These are phyloP conservation scores for Phytophthora pluvialis DNA, from an alignment of 352 stramenopile species.

Conservation along the genomic window DNA sequence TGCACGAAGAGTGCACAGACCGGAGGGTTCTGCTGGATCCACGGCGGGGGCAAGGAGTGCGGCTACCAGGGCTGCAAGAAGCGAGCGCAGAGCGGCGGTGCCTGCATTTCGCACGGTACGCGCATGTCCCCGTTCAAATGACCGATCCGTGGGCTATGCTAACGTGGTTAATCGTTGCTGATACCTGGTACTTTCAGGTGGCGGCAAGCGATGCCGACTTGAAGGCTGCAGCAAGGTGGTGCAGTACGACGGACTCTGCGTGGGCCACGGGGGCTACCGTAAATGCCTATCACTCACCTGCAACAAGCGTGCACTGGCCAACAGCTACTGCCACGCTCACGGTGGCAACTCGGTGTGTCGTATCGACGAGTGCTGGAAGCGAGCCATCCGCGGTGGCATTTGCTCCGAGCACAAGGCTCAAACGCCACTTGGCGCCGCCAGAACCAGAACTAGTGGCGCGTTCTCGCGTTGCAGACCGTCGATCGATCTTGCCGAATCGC, in stretches of 20 bases:
- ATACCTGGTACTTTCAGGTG: conserved; percentile 29
- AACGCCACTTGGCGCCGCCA: background rate
- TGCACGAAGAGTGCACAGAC: conserved; percentile 52
- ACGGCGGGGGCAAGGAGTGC: conserved; percentile 71
- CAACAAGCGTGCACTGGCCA: conserved; percentile 50
- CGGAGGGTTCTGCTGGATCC: conserved; percentile 54
- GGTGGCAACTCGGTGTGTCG: conserved; percentile 51
- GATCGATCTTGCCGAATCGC: conserved; percentile 11
- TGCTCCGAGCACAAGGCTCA: conserved; percentile 45
- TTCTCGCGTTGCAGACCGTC: conserved; percentile 22
- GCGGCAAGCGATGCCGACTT: conserved; percentile 54
- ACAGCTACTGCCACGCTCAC: conserved; percentile 53
- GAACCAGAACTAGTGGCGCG: background rate
- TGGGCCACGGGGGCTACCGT: conserved; percentile 60
- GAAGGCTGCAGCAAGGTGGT: conserved; percentile 64
- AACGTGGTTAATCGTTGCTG: background rate
- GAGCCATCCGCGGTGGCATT: conserved; percentile 42
- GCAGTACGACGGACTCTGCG: conserved; percentile 65
- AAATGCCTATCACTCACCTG: conserved; percentile 58
- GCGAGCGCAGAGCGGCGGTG: conserved; percentile 57
- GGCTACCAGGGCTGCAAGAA: conserved; percentile 55
- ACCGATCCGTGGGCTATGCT: background rate
- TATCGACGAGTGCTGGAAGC: conserved; percentile 40
- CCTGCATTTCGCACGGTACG: conserved; percentile 59
- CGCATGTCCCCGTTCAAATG: too few species aligned